Evolutionary conservation across 179 eudicot genomes (phyloP), one percentile per base, ranked within the genome.

Genomic region (Monotropa hypopitys): DNA sequence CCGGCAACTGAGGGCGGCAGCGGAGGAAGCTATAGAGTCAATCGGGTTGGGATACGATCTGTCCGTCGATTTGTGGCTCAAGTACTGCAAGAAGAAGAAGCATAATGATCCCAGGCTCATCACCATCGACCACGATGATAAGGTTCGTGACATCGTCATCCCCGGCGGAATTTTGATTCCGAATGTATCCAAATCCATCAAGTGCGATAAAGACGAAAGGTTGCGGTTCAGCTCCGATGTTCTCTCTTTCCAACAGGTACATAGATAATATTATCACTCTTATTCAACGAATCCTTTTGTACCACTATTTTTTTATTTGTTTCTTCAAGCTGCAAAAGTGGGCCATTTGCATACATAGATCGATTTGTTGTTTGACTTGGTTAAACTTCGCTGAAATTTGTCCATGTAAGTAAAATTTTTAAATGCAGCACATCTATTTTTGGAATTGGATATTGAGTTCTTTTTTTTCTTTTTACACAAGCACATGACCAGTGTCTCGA

Each of bases 151-250:
- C 77, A 83, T 93, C 18, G 79, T 84, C 8, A 78, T 93, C 33
- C 98, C 98, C 0, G 98, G 93, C 3, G 93, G 98, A 6, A 78
- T 90, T 80, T 86, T 88, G 61, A 89, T 93, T 26, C 86, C 84
- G 20, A 68, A 87, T 71, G 97, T 93, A 2, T 86, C 98, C 28
- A 81, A 81, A 71, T 82, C 86, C n/a, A 90, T 93, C 54, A 88
- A 90, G 77, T 92, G 96, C 70, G 98, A 90, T 86, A 93, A 93
- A 80, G 98, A 97, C 38, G 98, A 93, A 74, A 85, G 93, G 56
- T 80, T 86, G 59, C 82, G 98, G 4, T 90, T 92, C 73, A 89
- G 98, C 81, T 90, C 98, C 47, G 97, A 93, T 67, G 91, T 90
- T 63, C 85, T 92, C 15, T 81, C 91, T 79, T 93, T 93, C 79